Evolutionary conservation across 257 asterid genomes (phyloP).

Genomic region (Solanum bulbocastanum): DNA sequence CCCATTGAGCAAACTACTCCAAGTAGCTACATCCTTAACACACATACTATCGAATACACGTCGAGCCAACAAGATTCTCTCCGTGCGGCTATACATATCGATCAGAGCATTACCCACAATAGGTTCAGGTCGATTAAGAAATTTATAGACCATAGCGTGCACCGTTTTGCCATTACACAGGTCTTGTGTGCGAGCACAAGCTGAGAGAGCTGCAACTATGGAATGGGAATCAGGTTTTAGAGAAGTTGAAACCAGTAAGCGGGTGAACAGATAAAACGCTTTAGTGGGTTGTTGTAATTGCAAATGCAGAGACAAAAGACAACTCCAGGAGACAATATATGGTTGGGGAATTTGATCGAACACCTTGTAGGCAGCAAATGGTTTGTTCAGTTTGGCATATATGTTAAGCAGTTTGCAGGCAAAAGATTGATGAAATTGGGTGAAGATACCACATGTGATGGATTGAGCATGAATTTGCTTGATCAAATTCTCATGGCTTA

Average conservation of each 20-base stretch:
- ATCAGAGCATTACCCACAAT: constrained; percentile 51
- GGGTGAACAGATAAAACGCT: constrained; percentile 31
- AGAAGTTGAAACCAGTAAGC: constrained; percentile 14
- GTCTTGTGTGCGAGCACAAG: constrained; percentile 49
- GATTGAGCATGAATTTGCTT: constrained; percentile 44
- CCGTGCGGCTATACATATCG: constrained; percentile 56
- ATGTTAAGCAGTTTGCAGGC: constrained; percentile 38
- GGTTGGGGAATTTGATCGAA: constrained; percentile 42
- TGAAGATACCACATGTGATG: constrained; percentile 25
- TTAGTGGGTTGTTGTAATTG: constrained; percentile 35
- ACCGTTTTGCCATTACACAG: constrained; percentile 33
- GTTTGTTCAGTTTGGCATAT: constrained; percentile 32
- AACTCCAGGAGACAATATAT: constrained; percentile 59
- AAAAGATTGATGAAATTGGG: constrained; percentile 15
- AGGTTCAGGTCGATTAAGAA: constrained; percentile 28
- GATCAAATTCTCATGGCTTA: constrained; percentile 20
- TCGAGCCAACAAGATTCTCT: constrained; percentile 30
- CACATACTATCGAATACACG: constrained; percentile 30
- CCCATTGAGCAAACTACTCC: constrained; percentile 74
- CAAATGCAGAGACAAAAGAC: constrained; percentile 49
- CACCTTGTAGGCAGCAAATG: constrained; percentile 29
- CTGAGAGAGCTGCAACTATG: constrained; percentile 53
- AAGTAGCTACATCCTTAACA: constrained; percentile 51
- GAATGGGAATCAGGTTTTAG: constrained; percentile 55
- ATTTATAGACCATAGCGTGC: constrained; percentile 51